A percentile compares a stretch with the other conserved stretches of the same genome.
Conservation (phyloP, 2,329 filamentous ascomycete species). For the Pseudophaeomoniella oleicola region DNA sequence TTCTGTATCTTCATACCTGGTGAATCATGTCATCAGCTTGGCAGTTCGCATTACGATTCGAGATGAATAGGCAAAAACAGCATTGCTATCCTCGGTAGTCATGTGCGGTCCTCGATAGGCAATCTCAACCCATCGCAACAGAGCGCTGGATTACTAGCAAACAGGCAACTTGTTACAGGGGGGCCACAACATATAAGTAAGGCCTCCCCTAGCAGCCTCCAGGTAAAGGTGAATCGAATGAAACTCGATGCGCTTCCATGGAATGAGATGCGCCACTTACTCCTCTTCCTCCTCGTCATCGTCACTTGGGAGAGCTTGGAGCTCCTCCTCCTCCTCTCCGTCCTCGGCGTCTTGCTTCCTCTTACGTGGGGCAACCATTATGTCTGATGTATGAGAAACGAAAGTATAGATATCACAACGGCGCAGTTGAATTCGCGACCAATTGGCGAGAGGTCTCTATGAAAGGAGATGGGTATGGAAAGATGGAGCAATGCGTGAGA, state of each 20-base stretch:
- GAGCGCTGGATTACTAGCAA: too few species aligned
- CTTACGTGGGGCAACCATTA: conserved; percentile 30
- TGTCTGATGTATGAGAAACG: conserved; percentile 4
- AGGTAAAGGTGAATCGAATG: conserved; percentile 2
- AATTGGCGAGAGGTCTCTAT: neutral
- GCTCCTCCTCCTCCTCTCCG: conserved; percentile 29
- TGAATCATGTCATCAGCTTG: neutral
- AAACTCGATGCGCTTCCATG: too few species aligned
- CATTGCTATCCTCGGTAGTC: neutral
- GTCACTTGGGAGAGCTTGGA: conserved; percentile 33
- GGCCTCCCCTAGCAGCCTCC: neutral
- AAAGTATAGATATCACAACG: conserved; percentile 1
- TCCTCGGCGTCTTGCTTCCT: conserved; percentile 35
- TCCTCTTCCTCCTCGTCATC: conserved; percentile 37
- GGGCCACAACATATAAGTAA: too few species aligned
- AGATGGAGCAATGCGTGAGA: conserved; percentile 1
- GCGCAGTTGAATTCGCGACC: neutral
- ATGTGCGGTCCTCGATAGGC: neutral
- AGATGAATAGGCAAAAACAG: neutral
- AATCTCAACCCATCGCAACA: too few species aligned
- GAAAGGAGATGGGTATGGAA: neutral
- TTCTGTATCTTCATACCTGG: conserved; percentile 19
- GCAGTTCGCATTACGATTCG: neutral
- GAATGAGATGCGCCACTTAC: conserved; percentile 19
- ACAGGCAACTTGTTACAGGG: too few species aligned